These are phyloP conservation scores for Termitomyces eurrhizus DNA, from an alignment of 768 basidiomycete species.

Conservation along the genomic window DNA sequence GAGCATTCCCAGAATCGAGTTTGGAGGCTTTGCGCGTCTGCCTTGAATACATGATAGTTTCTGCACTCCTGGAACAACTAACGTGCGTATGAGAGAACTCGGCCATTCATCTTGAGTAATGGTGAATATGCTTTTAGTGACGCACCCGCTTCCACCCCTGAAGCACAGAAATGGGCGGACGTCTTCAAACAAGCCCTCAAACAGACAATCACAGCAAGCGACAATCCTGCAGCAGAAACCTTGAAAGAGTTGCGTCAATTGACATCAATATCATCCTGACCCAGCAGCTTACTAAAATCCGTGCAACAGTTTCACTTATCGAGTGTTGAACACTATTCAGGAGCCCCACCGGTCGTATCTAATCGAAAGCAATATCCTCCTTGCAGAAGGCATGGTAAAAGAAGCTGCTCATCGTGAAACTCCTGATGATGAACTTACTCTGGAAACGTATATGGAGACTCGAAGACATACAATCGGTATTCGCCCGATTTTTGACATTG, in stretches of 20 bases:
- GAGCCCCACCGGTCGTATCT: background rate
- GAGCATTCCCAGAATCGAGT: conserved; percentile 7
- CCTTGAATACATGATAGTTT: conserved; percentile 8
- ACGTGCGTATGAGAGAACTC: conserved; percentile 3
- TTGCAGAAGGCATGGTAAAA: conserved; percentile 9
- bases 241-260: conserved; percentile 3
- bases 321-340: background rate
- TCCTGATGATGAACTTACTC: background rate
- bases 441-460: background rate
- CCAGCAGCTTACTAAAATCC: background rate
- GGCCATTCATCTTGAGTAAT: too few relatives aligned
- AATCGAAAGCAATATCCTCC: conserved; percentile 1
- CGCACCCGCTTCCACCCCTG: conserved; percentile 1
- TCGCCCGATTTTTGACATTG: too few relatives aligned
- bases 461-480: too few relatives aligned
- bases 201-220: background rate
- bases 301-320: background rate
- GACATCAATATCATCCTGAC: background rate
- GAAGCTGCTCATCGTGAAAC: conserved; percentile 10
- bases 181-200: conserved; percentile 2
- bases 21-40: conserved; percentile 1
- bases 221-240: background rate
- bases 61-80: conserved; percentile 9
- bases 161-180: conserved; percentile 10
- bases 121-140: background rate